Evolutionary conservation across 306 rosid species (phyloP).

Genomic region (Citrullus colocynthis): DNA sequence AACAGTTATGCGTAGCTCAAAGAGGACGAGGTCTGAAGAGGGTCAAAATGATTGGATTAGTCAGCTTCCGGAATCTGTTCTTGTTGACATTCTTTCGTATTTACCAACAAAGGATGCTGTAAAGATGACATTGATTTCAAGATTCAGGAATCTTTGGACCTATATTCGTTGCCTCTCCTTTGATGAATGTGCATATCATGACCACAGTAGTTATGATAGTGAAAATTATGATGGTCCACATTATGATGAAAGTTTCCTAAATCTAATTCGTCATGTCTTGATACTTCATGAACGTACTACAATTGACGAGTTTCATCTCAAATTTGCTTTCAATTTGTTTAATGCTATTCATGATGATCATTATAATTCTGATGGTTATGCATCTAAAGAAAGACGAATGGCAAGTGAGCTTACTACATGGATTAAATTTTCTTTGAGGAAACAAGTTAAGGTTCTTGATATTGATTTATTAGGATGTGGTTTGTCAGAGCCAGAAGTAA

Average conservation of each 20-base stretch:
- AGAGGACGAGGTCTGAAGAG: neutral
- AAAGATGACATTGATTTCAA: neutral
- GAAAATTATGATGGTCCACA: neutral
- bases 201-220: neutral
- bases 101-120: neutral
- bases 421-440: constrained; percentile 4
- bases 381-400: neutral
- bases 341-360: neutral
- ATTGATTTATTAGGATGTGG: constrained; percentile 1
- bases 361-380: neutral
- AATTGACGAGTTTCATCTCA: constrained; percentile 3
- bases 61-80: neutral
- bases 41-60: neutral
- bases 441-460: constrained; percentile 4
- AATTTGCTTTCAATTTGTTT: constrained; percentile 3
- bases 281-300: constrained; percentile 1
- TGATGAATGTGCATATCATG: constrained; percentile 2
- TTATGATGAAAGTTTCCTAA: neutral
- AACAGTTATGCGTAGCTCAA: neutral
- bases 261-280: constrained; percentile 4
- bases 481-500: neutral
- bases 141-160: constrained; percentile 1
- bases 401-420: constrained; percentile 3
- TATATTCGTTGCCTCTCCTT: neutral
- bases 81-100: neutral